A percentile compares a stretch with the other conserved stretches of the same genome.
Conservation (phyloP, 495 filamentous ascomycete genomes). For the Aspergillus hancockii region DNA sequence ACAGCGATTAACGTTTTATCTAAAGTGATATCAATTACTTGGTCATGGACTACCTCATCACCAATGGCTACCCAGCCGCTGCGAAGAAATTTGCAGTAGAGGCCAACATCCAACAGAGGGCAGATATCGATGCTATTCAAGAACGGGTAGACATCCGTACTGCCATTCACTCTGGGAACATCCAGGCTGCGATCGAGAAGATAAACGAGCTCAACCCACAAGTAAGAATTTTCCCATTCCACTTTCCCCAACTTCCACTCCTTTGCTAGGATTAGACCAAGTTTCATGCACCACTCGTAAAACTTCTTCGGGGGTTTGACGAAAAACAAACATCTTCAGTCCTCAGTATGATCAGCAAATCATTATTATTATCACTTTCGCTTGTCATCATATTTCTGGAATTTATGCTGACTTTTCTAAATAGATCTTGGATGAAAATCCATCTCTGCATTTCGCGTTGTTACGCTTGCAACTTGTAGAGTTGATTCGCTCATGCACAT, state of each 20-base stretch:
- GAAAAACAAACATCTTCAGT: slow-evolving; percentile 94
- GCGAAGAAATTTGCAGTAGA: slow-evolving; percentile 92
- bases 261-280: slow-evolving; percentile 85
- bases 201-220: slow-evolving; percentile 90
- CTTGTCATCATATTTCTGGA: slow-evolving; percentile 15
- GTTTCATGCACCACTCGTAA: slow-evolving; percentile 99
- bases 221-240: slow-evolving; percentile 56
- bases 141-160: slow-evolving; percentile 76
- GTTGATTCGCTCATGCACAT: slow-evolving; percentile 76
- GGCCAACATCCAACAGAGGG: slow-evolving; percentile 77
- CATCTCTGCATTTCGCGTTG: slow-evolving; percentile 85
- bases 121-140: slow-evolving; percentile 70
- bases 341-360: slow-evolving; percentile 82
- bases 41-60: slow-evolving; percentile 97
- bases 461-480: slow-evolving; percentile 91
- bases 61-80: slow-evolving; percentile 90
- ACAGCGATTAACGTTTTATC: slow-evolving; percentile 32
- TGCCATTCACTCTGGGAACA: slow-evolving; percentile 79
- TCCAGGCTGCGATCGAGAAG: slow-evolving; percentile 78
- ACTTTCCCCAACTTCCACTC: slow-evolving; percentile 14
- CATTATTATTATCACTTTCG: slow-evolving; percentile 17
- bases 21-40: slow-evolving; percentile 89
- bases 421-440: slow-evolving; percentile 85
- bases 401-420: slow-evolving; percentile 32
- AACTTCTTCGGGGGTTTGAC: slow-evolving; percentile 75